Percentiles rank a stretch among this genome's conserved stretches.
phyloP scores from a whole-genome alignment of 768 basidiomycete genomes.

The Lactifluus subvellereus region DNA sequence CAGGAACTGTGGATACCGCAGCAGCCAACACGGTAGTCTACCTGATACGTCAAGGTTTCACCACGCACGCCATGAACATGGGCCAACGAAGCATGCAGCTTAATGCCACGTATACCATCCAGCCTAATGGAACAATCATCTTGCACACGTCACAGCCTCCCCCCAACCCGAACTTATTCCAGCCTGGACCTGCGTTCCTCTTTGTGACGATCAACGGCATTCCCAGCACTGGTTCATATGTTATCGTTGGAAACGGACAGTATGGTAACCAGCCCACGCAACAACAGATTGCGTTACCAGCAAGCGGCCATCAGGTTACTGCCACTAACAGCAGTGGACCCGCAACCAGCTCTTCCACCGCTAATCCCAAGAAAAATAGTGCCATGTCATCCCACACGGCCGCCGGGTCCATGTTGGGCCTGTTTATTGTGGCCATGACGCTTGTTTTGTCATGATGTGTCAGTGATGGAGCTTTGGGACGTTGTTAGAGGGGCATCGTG shows the following conservation, averaged over 20 bases:
- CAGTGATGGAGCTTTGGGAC: background rate
- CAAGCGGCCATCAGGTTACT: background rate
- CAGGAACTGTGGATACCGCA: background rate
- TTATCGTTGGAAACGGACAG: background rate
- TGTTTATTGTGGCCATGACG: background rate
- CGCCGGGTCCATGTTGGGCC: background rate
- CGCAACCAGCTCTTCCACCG: background rate
- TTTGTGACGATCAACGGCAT: conserved; percentile 6
- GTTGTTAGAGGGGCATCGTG: background rate
- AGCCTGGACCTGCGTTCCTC: conserved; percentile 7
- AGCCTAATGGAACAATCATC: background rate
- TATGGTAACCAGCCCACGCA: background rate
- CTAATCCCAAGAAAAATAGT: background rate
- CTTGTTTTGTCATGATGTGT: background rate
- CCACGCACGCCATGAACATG: conserved; percentile 12
- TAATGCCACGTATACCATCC: background rate
- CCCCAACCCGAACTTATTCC: background rate
- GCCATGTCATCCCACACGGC: background rate
- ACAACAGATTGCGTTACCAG: background rate
- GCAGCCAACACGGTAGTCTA: background rate
- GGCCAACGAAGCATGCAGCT: conserved; percentile 10
- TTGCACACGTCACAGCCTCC: background rate
- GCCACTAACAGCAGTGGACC: background rate
- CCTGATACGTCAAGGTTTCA: conserved; percentile 6
- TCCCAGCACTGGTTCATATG: background rate